Base-by-base conservation (phyloP, 2,329 filamentous ascomycete species). In the Xylariaceae sp. region DNA sequence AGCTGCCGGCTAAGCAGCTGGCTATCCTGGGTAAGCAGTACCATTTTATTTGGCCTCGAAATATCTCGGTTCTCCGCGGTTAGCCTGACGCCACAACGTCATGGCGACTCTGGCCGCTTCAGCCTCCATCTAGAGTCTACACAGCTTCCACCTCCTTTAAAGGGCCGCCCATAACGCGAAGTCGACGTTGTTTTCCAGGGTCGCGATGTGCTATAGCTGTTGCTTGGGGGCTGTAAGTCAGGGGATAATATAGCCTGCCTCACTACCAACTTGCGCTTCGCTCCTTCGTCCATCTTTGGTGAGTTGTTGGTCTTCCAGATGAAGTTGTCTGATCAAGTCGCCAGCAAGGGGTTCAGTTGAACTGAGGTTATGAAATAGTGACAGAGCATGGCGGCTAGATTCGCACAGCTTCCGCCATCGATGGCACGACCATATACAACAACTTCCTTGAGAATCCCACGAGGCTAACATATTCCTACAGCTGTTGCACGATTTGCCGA, bases 401-500 rank as follows among this genome's bases (percentile, higher is more conserved):
- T 24, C 29, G 23, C 23, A 15, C 18, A 36, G 7, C 18, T 16
- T 21, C 6, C 23, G 34, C 12, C 27, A 33, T 41, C 28, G 29
- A 32, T 34, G 41, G 36, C 46, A 48, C 28, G 30, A 52, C 32
- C 36, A 52, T 46, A 50, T 55, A 55, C n/a, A n/a, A n/a, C n/a
- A n/a, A n/a, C n/a, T n/a, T n/a, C n/a, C n/a, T n/a, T n/a, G n/a
- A n/a, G n/a, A n/a, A n/a, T n/a, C 40, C 36, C 31, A 50, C 33
- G 21, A 41, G 43, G 54, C 65, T 68, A 56, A 69, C 55, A 44
- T 44, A 34, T 26, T 36, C 42, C 42, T 50, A 28, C 38, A 88
- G 85, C 83, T 59, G 73, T 88, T 66, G 86, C 83, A 57, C 76
- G 85, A 55, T 84, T 90, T 55, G 81, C 85, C 44, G 85, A 90